Evolutionary conservation across 441 rosid genomes (phyloP).

Genomic region (Cnidoscolus chayamansa): DNA sequence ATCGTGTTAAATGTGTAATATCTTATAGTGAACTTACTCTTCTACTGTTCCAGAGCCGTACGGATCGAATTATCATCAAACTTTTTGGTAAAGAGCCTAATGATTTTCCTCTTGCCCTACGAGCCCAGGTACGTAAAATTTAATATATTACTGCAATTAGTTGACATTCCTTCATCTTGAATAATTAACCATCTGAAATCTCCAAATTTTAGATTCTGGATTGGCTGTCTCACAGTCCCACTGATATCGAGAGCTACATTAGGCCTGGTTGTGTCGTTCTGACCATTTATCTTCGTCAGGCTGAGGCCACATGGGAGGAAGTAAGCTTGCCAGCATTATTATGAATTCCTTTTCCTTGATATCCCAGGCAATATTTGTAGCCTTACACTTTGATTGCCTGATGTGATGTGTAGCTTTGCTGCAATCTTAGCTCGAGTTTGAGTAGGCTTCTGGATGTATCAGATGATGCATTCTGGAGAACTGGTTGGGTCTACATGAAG

Average conservation of each 20-base stretch:
- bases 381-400: constrained; percentile 27
- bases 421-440: constrained; percentile 67
- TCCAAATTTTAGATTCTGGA: constrained; percentile 60
- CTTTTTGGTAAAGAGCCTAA: constrained; percentile 91
- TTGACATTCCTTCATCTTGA: constrained; percentile 19
- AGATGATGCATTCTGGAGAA: constrained; percentile 73
- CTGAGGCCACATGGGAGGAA: constrained; percentile 85
- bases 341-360: constrained; percentile 9
- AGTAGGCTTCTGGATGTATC: constrained; percentile 73
- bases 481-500: constrained; percentile 77
- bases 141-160: constrained; percentile 8
- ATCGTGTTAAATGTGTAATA: background rate
- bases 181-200: constrained; percentile 17
- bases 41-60: constrained; percentile 65
- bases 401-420: constrained; percentile 50
- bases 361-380: constrained; percentile 10
- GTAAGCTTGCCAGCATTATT: constrained; percentile 40
- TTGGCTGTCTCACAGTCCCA: constrained; percentile 89
- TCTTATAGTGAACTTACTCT: constrained; percentile 3
- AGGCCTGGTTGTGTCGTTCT: constrained; percentile 90
- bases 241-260: constrained; percentile 97
- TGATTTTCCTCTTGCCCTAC: constrained; percentile 76
- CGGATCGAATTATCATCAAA: constrained; percentile 81
- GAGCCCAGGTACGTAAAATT: constrained; percentile 66
- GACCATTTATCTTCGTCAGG: constrained; percentile 80